phyloP scores from a whole-genome alignment of 2,329 filamentous ascomycete genomes.

The Orbilia blumenaviensis region DNA sequence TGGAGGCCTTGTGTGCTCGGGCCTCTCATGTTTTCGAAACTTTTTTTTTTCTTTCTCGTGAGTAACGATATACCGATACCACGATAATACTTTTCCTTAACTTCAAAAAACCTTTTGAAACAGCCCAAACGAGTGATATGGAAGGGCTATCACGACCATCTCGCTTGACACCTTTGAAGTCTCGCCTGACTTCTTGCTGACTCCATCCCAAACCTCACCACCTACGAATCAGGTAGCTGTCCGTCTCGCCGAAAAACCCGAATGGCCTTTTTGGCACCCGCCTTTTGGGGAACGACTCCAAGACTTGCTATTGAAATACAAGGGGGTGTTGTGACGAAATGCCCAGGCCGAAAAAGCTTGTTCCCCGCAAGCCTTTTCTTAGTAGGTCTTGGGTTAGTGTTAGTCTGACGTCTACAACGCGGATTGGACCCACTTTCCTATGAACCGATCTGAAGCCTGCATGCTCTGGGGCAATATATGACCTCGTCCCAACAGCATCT shows the following conservation, averaged over 20 bases:
- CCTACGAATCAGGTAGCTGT: neutral
- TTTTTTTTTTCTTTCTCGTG: conserved; percentile 1
- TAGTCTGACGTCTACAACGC: conserved; percentile 29
- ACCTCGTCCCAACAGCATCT: too few species aligned
- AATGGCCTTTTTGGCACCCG: neutral
- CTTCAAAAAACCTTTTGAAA: neutral
- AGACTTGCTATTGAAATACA: neutral
- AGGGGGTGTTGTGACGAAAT: conserved; percentile 3
- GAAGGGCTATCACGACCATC: conserved; percentile 1
- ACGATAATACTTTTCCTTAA: neutral
- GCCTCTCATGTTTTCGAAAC: neutral
- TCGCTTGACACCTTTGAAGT: neutral
- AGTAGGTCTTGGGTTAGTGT: neutral
- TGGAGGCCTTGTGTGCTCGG: conserved; percentile 7
- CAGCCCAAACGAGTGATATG: neutral
- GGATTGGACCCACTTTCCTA: conserved; percentile 20
- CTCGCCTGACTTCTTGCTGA: neutral
- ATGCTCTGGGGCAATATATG: too few species aligned
- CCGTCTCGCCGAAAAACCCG: neutral
- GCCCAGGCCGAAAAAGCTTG: conserved; percentile 38
- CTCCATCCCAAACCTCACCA: neutral
- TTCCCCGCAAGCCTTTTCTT: conserved; percentile 40
- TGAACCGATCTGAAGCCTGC: too few species aligned
- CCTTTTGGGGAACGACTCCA: neutral
- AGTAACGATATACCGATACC: neutral